Percentiles rank a stretch among this genome's conserved stretches.
These are phyloP conservation scores for Oryza rufipogon DNA, from an alignment of 176 grass and related monocot genomes.

Conservation along the genomic window DNA sequence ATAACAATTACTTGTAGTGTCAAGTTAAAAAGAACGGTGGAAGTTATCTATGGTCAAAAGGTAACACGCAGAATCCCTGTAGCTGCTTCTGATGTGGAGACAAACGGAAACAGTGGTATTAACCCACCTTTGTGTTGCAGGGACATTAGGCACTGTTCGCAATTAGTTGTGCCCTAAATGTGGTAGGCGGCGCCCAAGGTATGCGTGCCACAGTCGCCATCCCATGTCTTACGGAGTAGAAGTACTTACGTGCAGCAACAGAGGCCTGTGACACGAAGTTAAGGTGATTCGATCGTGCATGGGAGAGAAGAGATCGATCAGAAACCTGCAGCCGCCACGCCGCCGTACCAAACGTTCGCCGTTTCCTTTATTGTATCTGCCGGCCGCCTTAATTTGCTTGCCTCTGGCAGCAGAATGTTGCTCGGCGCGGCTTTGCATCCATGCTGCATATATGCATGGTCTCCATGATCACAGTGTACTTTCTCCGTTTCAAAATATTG, in stretches of 20 bases:
- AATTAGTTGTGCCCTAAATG: constrained; percentile 40
- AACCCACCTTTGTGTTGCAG: constrained; percentile 6
- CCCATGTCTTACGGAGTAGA: background rate
- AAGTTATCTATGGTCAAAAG: background rate
- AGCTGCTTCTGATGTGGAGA: background rate
- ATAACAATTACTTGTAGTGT: too few species aligned
- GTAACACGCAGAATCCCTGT: background rate
- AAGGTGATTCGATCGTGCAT: background rate
- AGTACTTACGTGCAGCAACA: too few species aligned
- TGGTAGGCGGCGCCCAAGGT: background rate
- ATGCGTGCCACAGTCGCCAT: background rate
- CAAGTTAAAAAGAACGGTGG: too few species aligned
- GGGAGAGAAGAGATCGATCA: constrained; percentile 23
- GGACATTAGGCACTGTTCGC: constrained; percentile 16
- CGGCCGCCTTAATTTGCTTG: background rate
- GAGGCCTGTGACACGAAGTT: background rate
- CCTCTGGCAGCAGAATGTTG: background rate
- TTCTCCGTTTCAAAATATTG: too few species aligned
- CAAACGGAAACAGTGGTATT: constrained; percentile 7
- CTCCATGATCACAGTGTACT: background rate
- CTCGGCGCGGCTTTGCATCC: too few species aligned
- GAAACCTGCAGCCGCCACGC: constrained; percentile 20
- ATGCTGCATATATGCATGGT: too few species aligned
- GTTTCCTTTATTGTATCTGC: background rate
- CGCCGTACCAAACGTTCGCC: background rate